phyloP scores from a whole-genome alignment of 2,329 filamentous ascomycete species.

The Blastomyces percursus region DNA sequence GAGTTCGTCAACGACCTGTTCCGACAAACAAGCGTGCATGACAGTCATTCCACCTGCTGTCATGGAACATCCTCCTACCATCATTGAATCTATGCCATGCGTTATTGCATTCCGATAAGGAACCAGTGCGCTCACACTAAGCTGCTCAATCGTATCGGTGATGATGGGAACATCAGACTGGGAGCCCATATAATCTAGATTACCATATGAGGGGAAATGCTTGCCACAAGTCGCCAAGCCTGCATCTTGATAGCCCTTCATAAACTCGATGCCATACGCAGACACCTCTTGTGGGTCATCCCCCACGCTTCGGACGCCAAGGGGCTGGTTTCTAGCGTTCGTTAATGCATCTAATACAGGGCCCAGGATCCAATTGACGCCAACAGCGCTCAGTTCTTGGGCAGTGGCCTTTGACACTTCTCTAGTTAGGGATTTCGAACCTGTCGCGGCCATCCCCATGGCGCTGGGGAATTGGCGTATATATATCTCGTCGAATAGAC shows the following conservation, averaged over 20 bases:
- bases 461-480: constrained; percentile 94
- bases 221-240: constrained; percentile 85
- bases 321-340: constrained; percentile 79
- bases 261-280: constrained; percentile 77
- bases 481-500: constrained; percentile 87
- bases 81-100: constrained; percentile 83
- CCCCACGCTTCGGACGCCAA: constrained; percentile 79
- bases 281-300: constrained; percentile 95
- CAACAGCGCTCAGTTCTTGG: constrained; percentile 81
- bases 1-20: constrained; percentile 85
- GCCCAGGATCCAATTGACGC: constrained; percentile 90
- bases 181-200: constrained; percentile 84
- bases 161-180: constrained; percentile 90
- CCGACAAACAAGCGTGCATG: constrained; percentile 85
- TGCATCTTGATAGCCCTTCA: constrained; percentile 87
- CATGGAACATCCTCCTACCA: constrained; percentile 89
- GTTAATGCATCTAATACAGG: constrained; percentile 90
- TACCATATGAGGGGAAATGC: constrained; percentile 93
- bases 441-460: constrained; percentile 92
- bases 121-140: constrained; percentile 82
- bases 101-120: constrained; percentile 85
- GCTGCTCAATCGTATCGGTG: constrained; percentile 82
- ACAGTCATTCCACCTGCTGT: constrained; percentile 85
- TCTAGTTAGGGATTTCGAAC: constrained; percentile 73
- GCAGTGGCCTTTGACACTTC: constrained; percentile 88